phyloP scores from a whole-genome alignment of 1,139 yeast species.

The Geotrichum australiense region DNA sequence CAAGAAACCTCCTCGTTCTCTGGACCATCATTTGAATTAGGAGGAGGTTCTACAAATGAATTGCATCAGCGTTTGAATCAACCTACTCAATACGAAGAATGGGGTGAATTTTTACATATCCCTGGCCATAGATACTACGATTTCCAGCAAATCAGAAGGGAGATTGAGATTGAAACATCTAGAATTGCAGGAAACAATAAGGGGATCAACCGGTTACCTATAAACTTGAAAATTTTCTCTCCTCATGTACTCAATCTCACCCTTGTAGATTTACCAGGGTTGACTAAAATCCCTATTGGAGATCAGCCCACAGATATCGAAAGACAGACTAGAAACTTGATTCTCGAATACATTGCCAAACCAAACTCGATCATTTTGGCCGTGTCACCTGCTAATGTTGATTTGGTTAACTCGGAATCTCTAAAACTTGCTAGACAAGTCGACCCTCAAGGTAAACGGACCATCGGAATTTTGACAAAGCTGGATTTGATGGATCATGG shows the following conservation, averaged over 20 bases:
- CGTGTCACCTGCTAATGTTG: conserved; percentile 97
- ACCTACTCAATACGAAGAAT: conserved; percentile 41
- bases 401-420: conserved; percentile 91
- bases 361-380: conserved; percentile 95
- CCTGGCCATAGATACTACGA: conserved; percentile 79
- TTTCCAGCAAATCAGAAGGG: conserved; percentile 75
- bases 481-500: conserved; percentile 98
- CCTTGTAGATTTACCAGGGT: conserved; percentile 90
- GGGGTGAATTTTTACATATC: conserved; percentile 94
- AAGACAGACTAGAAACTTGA: conserved; percentile 80
- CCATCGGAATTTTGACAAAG: conserved; percentile 89
- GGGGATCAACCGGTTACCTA: conserved; percentile 89
- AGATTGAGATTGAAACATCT: conserved; percentile 85
- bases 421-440: conserved; percentile 93
- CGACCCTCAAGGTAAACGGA: conserved; percentile 93
- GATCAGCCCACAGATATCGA: conserved; percentile 98
- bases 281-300: conserved; percentile 95
- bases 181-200: conserved; percentile 93
- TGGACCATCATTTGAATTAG: conserved; percentile 16
- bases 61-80: conserved; percentile 10
- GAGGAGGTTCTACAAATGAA: conserved; percentile 9
- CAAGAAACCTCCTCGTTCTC: neutral
- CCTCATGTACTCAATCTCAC: conserved; percentile 88
- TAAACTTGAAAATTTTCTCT: conserved; percentile 82
- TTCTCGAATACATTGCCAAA: conserved; percentile 84